Conservation (phyloP, 345 rosid genomes). For the Dipteronia sinensis region DNA sequence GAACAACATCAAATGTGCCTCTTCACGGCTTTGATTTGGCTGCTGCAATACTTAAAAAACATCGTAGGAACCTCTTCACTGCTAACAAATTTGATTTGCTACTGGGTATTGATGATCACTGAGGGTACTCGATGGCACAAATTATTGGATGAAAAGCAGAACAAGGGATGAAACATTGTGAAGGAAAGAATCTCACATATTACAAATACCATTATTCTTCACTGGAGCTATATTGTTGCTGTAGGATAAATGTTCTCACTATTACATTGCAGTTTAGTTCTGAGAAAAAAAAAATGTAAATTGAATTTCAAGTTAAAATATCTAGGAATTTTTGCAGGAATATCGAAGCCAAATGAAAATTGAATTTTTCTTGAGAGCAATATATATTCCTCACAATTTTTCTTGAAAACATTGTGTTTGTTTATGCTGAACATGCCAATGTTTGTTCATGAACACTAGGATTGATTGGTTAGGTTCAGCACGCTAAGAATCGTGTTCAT, state of each 20-base stretch:
- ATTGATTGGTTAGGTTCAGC: too few relatives aligned
- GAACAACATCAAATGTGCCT: neutral
- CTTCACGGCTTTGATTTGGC: neutral
- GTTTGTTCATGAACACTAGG: too few relatives aligned
- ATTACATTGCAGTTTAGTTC: neutral
- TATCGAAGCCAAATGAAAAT: neutral
- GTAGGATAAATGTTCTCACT: neutral
- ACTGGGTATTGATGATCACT: neutral
- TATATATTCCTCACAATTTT: neutral
- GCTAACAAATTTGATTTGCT: neutral
- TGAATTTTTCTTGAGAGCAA: neutral
- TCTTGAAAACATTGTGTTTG: too few relatives aligned
- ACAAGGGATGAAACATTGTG: neutral
- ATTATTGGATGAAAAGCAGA: neutral
- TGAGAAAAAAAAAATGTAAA: neutral
- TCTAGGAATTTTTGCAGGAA: neutral
- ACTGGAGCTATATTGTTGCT: neutral
- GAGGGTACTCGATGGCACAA: neutral
- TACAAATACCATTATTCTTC: constrained; percentile 2
- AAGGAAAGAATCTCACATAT: neutral
- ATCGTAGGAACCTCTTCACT: neutral
- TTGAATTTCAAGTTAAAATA: neutral
- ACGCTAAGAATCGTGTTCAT: too few relatives aligned
- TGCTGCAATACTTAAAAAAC: neutral
- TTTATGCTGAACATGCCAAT: too few relatives aligned